Evolutionary conservation across 2,329 filamentous ascomycete species (phyloP).

Genomic region (Fusarium irregulare): DNA sequence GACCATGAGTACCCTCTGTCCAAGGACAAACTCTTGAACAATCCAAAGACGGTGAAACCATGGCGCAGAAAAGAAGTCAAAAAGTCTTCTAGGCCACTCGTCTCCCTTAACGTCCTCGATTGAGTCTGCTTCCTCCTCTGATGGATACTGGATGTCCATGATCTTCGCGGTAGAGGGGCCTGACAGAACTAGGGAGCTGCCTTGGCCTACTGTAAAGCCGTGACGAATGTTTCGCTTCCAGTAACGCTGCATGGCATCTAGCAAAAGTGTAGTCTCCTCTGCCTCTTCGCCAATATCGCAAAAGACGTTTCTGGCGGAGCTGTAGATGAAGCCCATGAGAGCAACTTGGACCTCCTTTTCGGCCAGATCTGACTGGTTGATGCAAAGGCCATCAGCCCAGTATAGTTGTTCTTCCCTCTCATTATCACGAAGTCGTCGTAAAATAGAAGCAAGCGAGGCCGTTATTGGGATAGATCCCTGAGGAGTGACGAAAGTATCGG

Average conservation of each 20-base stretch:
- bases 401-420: too few relatives aligned
- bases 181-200: not conserved
- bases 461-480: too few relatives aligned
- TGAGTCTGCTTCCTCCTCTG: not conserved
- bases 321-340: conserved; percentile 10
- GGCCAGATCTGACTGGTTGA: not conserved
- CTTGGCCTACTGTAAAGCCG: not conserved
- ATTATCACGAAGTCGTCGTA: too few relatives aligned
- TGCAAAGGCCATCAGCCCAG: too few relatives aligned
- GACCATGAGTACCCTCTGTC: not conserved
- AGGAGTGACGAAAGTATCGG: too few relatives aligned
- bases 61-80: not conserved
- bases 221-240: conserved; percentile 11
- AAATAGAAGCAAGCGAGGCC: too few relatives aligned
- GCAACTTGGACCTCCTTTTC: conserved; percentile 13
- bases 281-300: not conserved
- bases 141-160: not conserved
- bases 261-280: not conserved
- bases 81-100: not conserved
- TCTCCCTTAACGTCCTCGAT: not conserved
- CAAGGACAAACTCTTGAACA: conserved; percentile 23
- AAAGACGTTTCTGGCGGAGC: conserved; percentile 1
- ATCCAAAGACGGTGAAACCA: conserved; percentile 23
- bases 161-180: not conserved
- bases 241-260: conserved; percentile 3